These are phyloP conservation scores for Saraca asoca DNA, from an alignment of 331 rosid genomes.

Conservation along the genomic window DNA sequence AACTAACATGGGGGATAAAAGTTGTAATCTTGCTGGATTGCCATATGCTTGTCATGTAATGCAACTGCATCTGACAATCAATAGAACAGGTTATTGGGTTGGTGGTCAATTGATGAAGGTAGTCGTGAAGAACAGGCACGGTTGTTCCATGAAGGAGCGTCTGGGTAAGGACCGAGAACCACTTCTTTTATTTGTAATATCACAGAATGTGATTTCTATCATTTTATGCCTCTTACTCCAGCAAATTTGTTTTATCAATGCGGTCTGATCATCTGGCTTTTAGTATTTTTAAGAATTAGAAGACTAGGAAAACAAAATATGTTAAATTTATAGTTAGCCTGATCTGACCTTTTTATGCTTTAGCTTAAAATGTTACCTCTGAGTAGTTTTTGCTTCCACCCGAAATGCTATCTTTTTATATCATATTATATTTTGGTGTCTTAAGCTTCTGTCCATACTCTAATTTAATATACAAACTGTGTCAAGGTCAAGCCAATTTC, in stretches of 20 bases:
- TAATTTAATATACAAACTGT: neutral
- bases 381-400: too few relatives aligned
- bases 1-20: slow-evolving; percentile 7
- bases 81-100: slow-evolving; percentile 77
- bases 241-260: neutral
- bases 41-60: slow-evolving; percentile 19
- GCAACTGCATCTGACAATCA: slow-evolving; percentile 38
- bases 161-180: slow-evolving; percentile 68
- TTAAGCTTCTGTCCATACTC: neutral
- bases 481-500: slow-evolving; percentile 22
- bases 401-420: neutral
- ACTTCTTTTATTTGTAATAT: slow-evolving; percentile 13
- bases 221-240: slow-evolving; percentile 7
- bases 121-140: slow-evolving; percentile 93
- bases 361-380: neutral
- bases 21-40: slow-evolving; percentile 32
- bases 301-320: slow-evolving; percentile 1
- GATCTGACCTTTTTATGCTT: neutral
- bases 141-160: slow-evolving; percentile 74
- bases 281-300: neutral
- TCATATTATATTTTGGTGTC: neutral
- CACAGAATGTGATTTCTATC: slow-evolving; percentile 14
- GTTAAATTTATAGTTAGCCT: neutral
- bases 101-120: slow-evolving; percentile 99
- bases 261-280: neutral